These are phyloP conservation scores for Pisolithus thermaeus DNA, from an alignment of 1,284 basidiomycete species.

Conservation along the genomic window DNA sequence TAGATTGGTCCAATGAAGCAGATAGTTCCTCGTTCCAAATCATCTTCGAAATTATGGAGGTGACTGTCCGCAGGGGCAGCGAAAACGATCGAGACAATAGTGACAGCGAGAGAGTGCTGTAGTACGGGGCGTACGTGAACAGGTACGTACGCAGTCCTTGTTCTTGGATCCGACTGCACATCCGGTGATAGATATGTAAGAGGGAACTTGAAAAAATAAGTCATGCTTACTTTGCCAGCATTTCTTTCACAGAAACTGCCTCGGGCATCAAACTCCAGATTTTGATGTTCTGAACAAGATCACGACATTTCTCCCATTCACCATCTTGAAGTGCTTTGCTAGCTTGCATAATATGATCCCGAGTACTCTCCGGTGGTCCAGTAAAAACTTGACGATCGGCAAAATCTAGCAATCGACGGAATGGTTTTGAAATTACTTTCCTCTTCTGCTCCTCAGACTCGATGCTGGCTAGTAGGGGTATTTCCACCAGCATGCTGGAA, in stretches of 20 bases:
- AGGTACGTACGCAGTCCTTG: conserved; percentile 96
- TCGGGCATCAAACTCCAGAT: conserved; percentile 98
- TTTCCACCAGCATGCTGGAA: conserved; percentile 98
- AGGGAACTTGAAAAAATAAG: conserved; percentile 1
- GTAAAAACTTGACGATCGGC: conserved; percentile 98
- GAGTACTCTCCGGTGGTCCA: conserved; percentile 96
- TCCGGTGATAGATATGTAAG: conserved; percentile 1
- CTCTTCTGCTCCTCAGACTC: conserved; percentile 91
- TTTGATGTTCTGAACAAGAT: conserved; percentile 93
- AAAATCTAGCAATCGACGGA: conserved; percentile 93
- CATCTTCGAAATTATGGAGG: conserved; percentile 96
- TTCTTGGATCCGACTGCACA: conserved; percentile 89
- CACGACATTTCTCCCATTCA: conserved; percentile 94
- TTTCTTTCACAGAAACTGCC: conserved; percentile 83
- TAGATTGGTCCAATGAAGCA: conserved; percentile 89
- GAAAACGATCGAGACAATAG: conserved; percentile 88
- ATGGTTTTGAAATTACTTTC: conserved; percentile 90
- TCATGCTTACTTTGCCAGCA: conserved; percentile 78
- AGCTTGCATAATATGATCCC: conserved; percentile 99
- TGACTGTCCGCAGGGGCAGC: conserved; percentile 74
- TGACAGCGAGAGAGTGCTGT: conserved; percentile 84
- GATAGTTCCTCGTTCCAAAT: conserved; percentile 97
- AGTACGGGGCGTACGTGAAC: conserved; percentile 97
- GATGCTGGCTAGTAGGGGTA: conserved; percentile 91
- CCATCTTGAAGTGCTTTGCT: conserved; percentile 95